A percentile compares a stretch with the other conserved stretches of the same genome.
Conservation (phyloP, 176 grass and related monocot species). For the Tillandsia leiboldiana region DNA sequence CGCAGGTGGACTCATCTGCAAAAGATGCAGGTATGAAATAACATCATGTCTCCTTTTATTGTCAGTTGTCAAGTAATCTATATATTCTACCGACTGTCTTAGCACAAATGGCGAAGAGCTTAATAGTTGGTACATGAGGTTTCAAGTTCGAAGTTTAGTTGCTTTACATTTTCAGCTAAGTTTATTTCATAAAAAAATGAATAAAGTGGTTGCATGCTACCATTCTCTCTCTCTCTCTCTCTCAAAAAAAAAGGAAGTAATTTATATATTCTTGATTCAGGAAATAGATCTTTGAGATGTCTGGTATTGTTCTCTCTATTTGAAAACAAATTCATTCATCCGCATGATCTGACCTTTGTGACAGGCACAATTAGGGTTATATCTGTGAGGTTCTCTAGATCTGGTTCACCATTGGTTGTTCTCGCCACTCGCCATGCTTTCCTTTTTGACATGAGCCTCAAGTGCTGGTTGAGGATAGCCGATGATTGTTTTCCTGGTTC, state of each 20-base stretch:
- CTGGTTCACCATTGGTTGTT: conserved; percentile 76
- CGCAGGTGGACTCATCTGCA: conserved; percentile 37
- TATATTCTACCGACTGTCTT: too few relatives aligned
- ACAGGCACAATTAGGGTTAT: conserved; percentile 77
- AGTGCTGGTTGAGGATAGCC: conserved; percentile 89
- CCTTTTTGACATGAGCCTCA: conserved; percentile 72
- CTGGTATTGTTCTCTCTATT: background rate
- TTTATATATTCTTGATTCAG: background rate
- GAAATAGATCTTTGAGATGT: background rate
- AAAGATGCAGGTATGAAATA: conserved; percentile 70
- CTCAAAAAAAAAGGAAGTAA: too few relatives aligned
- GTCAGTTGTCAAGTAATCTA: background rate
- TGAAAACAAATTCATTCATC: conserved; percentile 3
- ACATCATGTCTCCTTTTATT: conserved; percentile 5
- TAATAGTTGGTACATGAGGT: too few relatives aligned
- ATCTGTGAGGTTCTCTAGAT: conserved; percentile 87
- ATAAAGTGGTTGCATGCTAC: too few relatives aligned
- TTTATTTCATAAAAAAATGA: too few relatives aligned
- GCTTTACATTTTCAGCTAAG: too few relatives aligned
- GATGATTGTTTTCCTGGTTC: conserved; percentile 88
- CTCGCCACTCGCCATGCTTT: conserved; percentile 72
- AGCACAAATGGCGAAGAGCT: too few relatives aligned
- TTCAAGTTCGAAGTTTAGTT: too few relatives aligned
- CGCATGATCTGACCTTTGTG: conserved; percentile 21
- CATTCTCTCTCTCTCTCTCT: too few relatives aligned